phyloP scores from a whole-genome alignment of 306 rosid species.

The Sophora flavescens region DNA sequence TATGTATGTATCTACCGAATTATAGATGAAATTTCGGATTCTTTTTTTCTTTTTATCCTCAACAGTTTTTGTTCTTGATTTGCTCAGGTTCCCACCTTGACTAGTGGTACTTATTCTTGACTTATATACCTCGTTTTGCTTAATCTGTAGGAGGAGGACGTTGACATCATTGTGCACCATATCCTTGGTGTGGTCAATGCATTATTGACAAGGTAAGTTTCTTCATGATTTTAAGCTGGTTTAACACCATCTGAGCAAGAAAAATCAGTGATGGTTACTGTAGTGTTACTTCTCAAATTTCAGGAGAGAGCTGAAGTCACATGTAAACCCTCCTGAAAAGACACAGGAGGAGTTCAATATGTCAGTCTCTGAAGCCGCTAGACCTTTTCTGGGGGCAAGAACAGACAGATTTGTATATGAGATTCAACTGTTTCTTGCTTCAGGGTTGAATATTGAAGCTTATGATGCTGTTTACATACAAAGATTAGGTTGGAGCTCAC shows the following conservation, averaged over 20 bases:
- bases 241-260: constrained; percentile 12
- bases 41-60: not conserved
- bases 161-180: constrained; percentile 82
- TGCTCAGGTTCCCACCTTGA: constrained; percentile 16
- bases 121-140: constrained; percentile 29
- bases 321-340: constrained; percentile 50
- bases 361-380: constrained; percentile 67
- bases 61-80: not conserved
- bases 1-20: constrained; percentile 1
- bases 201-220: constrained; percentile 57
- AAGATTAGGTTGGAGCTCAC: constrained; percentile 79
- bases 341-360: constrained; percentile 64
- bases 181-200: constrained; percentile 65
- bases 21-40: constrained; percentile 1
- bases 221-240: constrained; percentile 35
- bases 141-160: constrained; percentile 82
- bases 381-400: constrained; percentile 72
- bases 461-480: constrained; percentile 84
- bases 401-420: constrained; percentile 72
- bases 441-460: constrained; percentile 87
- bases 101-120: not conserved
- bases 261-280: not conserved
- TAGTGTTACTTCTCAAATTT: constrained; percentile 32
- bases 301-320: constrained; percentile 58
- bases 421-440: constrained; percentile 87